Evolutionary conservation across 176 grass and related monocot genomes (phyloP).

Genomic region (Bolboschoenus planiculmis): DNA sequence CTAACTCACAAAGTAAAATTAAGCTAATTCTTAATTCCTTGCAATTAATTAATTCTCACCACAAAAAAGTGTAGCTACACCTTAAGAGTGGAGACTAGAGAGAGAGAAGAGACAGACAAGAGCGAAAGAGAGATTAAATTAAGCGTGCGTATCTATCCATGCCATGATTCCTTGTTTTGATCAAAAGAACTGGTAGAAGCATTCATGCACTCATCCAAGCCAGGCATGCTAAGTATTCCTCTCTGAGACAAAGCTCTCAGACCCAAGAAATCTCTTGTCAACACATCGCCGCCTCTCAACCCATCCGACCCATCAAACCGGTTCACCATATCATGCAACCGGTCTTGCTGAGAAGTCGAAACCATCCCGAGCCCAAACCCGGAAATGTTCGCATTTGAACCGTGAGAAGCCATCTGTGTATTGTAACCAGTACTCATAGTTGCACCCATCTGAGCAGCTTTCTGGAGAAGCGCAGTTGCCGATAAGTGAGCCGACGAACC

Average conservation of each 20-base stretch:
- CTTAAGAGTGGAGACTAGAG: background rate
- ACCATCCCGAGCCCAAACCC: background rate
- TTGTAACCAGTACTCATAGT: conserved; percentile 46
- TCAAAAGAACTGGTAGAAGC: conserved; percentile 16
- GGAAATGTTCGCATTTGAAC: background rate
- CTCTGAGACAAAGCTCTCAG: conserved; percentile 68
- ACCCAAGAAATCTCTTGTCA: conserved; percentile 90
- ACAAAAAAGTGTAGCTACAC: conserved; percentile 12
- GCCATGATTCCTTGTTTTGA: conserved; percentile 34
- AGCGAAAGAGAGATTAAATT: background rate
- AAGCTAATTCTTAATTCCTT: conserved; percentile 6
- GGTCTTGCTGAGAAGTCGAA: conserved; percentile 11
- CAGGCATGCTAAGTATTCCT: conserved; percentile 61
- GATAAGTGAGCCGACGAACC: conserved; percentile 58
- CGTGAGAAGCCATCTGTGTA: conserved; percentile 48
- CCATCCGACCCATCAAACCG: conserved; percentile 12
- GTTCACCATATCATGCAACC: conserved; percentile 34
- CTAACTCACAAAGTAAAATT: background rate
- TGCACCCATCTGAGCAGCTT: conserved; percentile 94
- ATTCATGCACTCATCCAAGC: conserved; percentile 61
- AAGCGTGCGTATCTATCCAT: conserved; percentile 5
- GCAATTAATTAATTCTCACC: conserved; percentile 11
- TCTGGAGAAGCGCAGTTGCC: conserved; percentile 86
- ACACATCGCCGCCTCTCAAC: conserved; percentile 27
- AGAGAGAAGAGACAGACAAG: background rate